These are phyloP conservation scores for Pseudonitzschia multiseries DNA, from an alignment of 108 stramenopile species.

Conservation along the genomic window DNA sequence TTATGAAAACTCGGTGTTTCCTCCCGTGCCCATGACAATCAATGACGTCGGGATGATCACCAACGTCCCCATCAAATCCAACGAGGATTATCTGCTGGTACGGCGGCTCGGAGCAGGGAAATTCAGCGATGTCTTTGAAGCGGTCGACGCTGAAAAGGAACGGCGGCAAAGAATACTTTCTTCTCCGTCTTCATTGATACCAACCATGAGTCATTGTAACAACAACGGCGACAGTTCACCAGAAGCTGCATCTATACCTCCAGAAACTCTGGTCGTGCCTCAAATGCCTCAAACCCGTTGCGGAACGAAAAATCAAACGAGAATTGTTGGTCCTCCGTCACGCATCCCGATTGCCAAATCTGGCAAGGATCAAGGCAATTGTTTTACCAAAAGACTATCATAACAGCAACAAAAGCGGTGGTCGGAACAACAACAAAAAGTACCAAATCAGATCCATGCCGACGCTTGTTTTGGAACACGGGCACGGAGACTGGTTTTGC, in stretches of 20 bases:
- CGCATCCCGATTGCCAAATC: conserved; percentile 63
- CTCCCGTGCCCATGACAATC: conserved; percentile 23
- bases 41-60: not conserved
- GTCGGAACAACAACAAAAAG: conserved; percentile 14
- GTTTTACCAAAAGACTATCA: conserved; percentile 33
- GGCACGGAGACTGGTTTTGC: conserved; percentile 82
- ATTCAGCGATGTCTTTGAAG: conserved; percentile 88
- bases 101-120: conserved; percentile 83
- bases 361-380: conserved; percentile 59
- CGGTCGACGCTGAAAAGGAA: conserved; percentile 41
- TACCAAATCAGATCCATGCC: conserved; percentile 52
- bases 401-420: not conserved
- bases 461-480: conserved; percentile 87
- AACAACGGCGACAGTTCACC: not conserved
- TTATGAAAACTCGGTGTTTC: conserved; percentile 48
- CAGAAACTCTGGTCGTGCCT: conserved; percentile 51
- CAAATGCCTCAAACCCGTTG: conserved; percentile 83
- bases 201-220: not conserved
- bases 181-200: not conserved
- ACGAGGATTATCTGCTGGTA: conserved; percentile 49
- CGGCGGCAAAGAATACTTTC: not conserved
- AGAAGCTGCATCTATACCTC: not conserved
- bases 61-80: conserved; percentile 32
- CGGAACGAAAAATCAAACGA: conserved; percentile 81
- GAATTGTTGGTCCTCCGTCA: conserved; percentile 76